Evolutionary conservation across 2,329 filamentous ascomycete species (phyloP).

Genomic region (Phyllosticta citriasiana): DNA sequence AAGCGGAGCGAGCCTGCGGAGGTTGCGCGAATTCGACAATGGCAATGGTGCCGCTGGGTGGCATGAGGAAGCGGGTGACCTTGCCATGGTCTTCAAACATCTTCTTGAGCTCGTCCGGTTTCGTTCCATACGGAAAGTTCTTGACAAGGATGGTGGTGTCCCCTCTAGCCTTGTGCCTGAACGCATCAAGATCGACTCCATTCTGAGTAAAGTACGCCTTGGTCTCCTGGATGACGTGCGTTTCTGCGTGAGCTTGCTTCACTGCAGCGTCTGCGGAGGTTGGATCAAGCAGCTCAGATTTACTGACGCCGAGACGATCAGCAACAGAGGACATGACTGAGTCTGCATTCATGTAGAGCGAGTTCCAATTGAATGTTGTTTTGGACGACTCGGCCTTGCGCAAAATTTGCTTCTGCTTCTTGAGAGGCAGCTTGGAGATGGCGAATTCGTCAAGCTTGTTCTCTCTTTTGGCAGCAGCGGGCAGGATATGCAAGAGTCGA

Average conservation of each 20-base stretch:
- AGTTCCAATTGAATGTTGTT: conserved; percentile 91
- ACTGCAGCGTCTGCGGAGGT: conserved; percentile 89
- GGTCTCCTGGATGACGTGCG: conserved; percentile 89
- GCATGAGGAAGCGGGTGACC: conserved; percentile 76
- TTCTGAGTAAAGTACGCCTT: conserved; percentile 83
- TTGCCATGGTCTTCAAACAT: conserved; percentile 81
- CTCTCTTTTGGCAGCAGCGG: conserved; percentile 72
- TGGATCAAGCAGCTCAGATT: conserved; percentile 88
- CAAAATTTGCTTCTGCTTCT: conserved; percentile 86
- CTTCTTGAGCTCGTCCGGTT: conserved; percentile 64
- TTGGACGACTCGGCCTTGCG: conserved; percentile 72
- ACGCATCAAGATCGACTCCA: conserved; percentile 84
- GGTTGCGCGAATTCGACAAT: conserved; percentile 80
- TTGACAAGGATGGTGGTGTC: conserved; percentile 86
- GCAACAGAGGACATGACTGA: conserved; percentile 87
- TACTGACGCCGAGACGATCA: conserved; percentile 75
- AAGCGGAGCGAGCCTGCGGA: conserved; percentile 72
- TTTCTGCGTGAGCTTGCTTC: conserved; percentile 95
- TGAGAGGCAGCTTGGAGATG: conserved; percentile 82
- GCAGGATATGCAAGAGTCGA: conserved; percentile 80
- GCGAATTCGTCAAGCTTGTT: conserved; percentile 77
- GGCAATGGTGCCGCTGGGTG: conserved; percentile 83
- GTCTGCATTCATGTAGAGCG: conserved; percentile 95
- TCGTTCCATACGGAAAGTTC: conserved; percentile 82
- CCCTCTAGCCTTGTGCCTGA: conserved; percentile 74